phyloP scores from a whole-genome alignment of 257 asterid genomes.

The Marsdenia floribunda region DNA sequence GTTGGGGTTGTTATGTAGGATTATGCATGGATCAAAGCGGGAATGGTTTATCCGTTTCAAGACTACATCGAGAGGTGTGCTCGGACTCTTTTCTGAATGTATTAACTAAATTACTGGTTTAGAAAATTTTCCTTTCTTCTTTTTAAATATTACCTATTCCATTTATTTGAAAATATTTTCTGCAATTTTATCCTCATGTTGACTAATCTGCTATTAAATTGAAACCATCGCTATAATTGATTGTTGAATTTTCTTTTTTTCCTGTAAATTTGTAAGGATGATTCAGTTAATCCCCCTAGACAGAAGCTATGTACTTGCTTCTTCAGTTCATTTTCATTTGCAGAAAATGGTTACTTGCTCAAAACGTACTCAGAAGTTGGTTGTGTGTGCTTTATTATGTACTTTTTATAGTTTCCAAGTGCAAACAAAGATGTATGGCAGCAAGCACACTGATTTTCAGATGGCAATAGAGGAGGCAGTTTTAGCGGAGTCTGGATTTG shows the following conservation, averaged over 20 bases:
- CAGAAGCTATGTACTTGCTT: not conserved
- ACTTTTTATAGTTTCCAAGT: slow-evolving; percentile 67
- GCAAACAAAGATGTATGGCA: slow-evolving; percentile 87
- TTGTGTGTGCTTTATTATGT: slow-evolving; percentile 10
- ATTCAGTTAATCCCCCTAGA: not conserved
- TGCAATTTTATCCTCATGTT: not conserved
- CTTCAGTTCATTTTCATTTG: not conserved
- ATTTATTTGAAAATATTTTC: not conserved
- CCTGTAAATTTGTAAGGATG: not conserved
- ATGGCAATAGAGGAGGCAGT: slow-evolving; percentile 87
- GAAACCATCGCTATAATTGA: not conserved
- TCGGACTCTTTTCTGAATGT: slow-evolving; percentile 11
- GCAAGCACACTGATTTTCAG: slow-evolving; percentile 71
- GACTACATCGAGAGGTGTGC: slow-evolving; percentile 78
- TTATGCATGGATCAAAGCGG: slow-evolving; percentile 91
- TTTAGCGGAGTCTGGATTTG: slow-evolving; percentile 53
- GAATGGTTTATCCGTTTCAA: slow-evolving; percentile 81
- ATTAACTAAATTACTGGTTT: slow-evolving; percentile 2
- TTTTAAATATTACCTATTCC: not conserved
- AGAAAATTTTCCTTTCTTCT: too few species aligned
- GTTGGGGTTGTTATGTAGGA: slow-evolving; percentile 45
- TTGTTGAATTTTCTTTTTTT: not conserved
- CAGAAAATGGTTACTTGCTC: not conserved
- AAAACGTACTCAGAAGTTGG: not conserved
- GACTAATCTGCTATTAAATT: not conserved